phyloP scores from a whole-genome alignment of 2,329 filamentous ascomycete genomes.

The Thelonectria olida region DNA sequence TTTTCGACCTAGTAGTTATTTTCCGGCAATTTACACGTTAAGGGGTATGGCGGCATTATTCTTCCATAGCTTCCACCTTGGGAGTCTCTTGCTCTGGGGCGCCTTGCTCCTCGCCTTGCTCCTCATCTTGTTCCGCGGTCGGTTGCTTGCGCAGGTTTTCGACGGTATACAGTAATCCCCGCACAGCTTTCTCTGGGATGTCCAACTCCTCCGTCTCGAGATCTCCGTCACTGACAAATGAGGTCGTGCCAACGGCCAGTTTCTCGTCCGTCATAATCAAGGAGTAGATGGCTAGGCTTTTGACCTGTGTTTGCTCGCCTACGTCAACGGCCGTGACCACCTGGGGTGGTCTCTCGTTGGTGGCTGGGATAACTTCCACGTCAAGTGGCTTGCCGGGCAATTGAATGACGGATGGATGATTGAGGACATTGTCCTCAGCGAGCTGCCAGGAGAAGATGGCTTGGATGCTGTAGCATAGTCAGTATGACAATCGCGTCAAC shows the following conservation, averaged over 20 bases:
- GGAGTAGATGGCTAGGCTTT: slow-evolving; percentile 43
- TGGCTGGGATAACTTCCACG: slow-evolving; percentile 44
- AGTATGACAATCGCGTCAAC: slow-evolving; percentile 7
- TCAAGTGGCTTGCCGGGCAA: slow-evolving; percentile 74
- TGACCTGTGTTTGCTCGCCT: slow-evolving; percentile 37
- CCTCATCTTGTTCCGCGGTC: slow-evolving; percentile 33
- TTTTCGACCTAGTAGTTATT: neutral
- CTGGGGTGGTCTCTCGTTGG: slow-evolving; percentile 33
- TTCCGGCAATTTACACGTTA: neutral
- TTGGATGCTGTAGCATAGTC: slow-evolving; percentile 55
- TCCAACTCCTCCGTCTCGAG: slow-evolving; percentile 45
- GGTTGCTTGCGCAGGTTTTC: slow-evolving; percentile 58
- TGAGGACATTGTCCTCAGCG: slow-evolving; percentile 56
- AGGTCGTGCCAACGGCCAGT: slow-evolving; percentile 41
- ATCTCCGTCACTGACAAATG: slow-evolving; percentile 35
- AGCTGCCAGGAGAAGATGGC: slow-evolving; percentile 75
- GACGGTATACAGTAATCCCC: slow-evolving; percentile 55
- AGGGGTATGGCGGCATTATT: neutral
- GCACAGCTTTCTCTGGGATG: slow-evolving; percentile 49
- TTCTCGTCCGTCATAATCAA: slow-evolving; percentile 45
- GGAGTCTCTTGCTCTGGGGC: slow-evolving; percentile 23
- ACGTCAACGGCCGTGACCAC: slow-evolving; percentile 54
- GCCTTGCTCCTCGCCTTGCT: slow-evolving; percentile 34
- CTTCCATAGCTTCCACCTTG: slow-evolving; percentile 20
- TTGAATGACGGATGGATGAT: slow-evolving; percentile 56